Percentiles rank a stretch among this genome's conserved stretches.
phyloP scores from a whole-genome alignment of 169 alveolate species.

The Theileria annulata region DNA sequence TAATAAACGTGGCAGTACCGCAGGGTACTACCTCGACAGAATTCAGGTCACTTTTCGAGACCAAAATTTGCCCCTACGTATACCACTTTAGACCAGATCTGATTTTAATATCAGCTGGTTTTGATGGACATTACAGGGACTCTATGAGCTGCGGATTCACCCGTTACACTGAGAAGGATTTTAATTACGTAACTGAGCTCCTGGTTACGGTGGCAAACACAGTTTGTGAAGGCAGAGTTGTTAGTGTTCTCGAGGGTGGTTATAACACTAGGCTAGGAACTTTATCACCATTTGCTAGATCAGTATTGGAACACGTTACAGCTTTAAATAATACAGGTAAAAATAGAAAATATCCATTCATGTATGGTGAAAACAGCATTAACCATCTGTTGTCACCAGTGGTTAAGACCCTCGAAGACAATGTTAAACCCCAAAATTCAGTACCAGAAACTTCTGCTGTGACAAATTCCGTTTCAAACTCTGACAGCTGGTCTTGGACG shows the following conservation, averaged over 20 bases:
- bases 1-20: conserved; percentile 82
- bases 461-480: no score
- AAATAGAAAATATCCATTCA: conserved; percentile 34
- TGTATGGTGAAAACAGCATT: conserved; percentile 27
- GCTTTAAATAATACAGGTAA: conserved; percentile 67
- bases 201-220: conserved; percentile 90
- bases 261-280: conserved; percentile 91
- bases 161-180: conserved; percentile 90
- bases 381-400: conserved; percentile 51
- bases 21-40: conserved; percentile 78
- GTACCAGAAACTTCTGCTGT: background rate
- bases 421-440: background rate
- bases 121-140: conserved; percentile 96
- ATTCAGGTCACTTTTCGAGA: conserved; percentile 79
- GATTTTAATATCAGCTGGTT: conserved; percentile 95
- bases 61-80: conserved; percentile 86
- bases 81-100: conserved; percentile 91
- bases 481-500: no score
- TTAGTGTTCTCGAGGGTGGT: conserved; percentile 98
- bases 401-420: background rate
- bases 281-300: conserved; percentile 90
- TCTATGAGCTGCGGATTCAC: conserved; percentile 88
- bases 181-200: conserved; percentile 91
- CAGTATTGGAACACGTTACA: conserved; percentile 90
- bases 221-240: conserved; percentile 90